Evolutionary conservation across 2,329 filamentous ascomycete species (phyloP), one percentile per base, ranked within the genome.

Genomic region (Sporothrix brasiliensis): DNA sequence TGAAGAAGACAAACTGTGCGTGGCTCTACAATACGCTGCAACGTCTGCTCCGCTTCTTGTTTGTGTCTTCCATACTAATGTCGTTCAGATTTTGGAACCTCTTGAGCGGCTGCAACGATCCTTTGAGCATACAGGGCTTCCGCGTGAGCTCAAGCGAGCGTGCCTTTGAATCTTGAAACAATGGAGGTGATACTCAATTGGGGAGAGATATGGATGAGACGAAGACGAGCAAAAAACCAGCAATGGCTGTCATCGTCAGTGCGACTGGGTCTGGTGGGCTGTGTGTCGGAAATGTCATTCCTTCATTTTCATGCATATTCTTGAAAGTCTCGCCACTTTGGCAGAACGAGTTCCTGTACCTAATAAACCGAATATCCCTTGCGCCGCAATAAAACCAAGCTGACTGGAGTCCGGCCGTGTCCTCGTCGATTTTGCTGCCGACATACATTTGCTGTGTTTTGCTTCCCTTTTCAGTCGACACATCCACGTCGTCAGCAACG

Each of bases 311-410:
- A 68, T 50, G 53, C 7, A 19, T 9, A 49, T 3, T 30, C 39
- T 56, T 16, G 50, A 27, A 41, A 14, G 1, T 13, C 52, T 14
- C 21, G 21, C 52, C 21, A 27, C 4, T 3, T 13, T 27, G 21
- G 58, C 58, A 24, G 52, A 58, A 21, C 50, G 4, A 21, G 24
- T 14, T 58, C 52, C 16, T 68, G 66, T 68, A 68, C 53, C 53
- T 68, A 69, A 7, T 58, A 58, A 56, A 41, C 44, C 19, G 10
- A 63, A 34, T 19, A 24, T 24, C 56, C 49, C 27, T 66, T 52
- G 63, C 63, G 44, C 27, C 49, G 21, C 39, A 63, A 63, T 44
- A 63, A 67, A 44, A 11, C 6, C 11, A 24, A 60, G 49, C 19
- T 14, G 1, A 34, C 27, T 27, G 11, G 19, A 52, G 16, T 21